Conservation (phyloP, 2,329 filamentous ascomycete species). For the Aciculosporium take region DNA sequence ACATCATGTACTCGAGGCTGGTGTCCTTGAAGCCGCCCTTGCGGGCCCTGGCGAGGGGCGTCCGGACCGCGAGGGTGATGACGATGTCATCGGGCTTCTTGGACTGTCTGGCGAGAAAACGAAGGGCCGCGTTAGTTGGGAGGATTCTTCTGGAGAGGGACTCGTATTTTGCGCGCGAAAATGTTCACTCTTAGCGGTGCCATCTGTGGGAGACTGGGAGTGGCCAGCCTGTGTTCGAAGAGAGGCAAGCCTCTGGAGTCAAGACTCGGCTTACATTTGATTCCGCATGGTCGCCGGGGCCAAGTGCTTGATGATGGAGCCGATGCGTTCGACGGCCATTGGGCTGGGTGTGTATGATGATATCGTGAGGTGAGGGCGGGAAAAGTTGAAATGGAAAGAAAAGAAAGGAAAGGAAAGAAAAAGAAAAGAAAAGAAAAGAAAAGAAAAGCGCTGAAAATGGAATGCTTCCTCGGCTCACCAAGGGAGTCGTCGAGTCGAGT, state of each 20-base stretch:
- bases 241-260: no score
- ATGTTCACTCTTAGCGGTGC: no score
- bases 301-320: slow-evolving; percentile 77
- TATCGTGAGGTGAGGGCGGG: no score
- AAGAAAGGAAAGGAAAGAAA: background rate
- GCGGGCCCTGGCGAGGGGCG: slow-evolving; percentile 71
- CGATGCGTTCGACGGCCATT: slow-evolving; percentile 78
- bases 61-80: slow-evolving; percentile 83
- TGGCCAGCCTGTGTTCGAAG: background rate
- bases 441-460: no score
- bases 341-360: slow-evolving; percentile 15
- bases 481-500: no score
- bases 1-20: slow-evolving; percentile 71
- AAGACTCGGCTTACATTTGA: slow-evolving; percentile 62
- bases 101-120: slow-evolving; percentile 58
- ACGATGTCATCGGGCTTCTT: slow-evolving; percentile 95
- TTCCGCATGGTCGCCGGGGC: slow-evolving; percentile 57
- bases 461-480: no score
- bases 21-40: slow-evolving; percentile 97
- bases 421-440: no score
- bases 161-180: no score
- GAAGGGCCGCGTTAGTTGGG: background rate
- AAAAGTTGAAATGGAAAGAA: no score
- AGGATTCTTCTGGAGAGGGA: background rate
- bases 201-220: no score